Percentiles rank a stretch among this genome's conserved stretches.
phyloP scores from a whole-genome alignment of 192 early-diverging fungal genomes.

The Umbelopsis sp. region DNA sequence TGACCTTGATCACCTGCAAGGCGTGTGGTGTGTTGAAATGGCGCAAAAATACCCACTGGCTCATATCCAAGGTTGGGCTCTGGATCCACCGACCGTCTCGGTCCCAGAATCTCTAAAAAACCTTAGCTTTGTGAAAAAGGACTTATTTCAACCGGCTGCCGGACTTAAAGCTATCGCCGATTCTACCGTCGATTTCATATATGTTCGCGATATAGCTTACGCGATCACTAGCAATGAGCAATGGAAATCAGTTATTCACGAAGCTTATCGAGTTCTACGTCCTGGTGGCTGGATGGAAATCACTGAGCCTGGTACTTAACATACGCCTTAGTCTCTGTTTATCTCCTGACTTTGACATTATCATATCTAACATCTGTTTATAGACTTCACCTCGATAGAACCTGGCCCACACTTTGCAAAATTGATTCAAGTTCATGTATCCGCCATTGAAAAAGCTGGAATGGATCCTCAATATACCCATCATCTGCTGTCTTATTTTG shows the following conservation, averaged over 20 bases:
- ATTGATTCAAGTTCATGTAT: not conserved
- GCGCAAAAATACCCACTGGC: conserved; percentile 29
- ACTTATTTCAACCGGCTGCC: not conserved
- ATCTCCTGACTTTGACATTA: too few relatives aligned
- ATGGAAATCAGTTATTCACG: conserved; percentile 28
- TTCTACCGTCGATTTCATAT: conserved; percentile 22
- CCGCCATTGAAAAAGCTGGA: not conserved
- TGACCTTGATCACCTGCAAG: not conserved
- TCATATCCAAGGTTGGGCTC: conserved; percentile 25
- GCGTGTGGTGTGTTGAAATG: conserved; percentile 36
- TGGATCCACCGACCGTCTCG: not conserved
- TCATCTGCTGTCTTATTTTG: not conserved
- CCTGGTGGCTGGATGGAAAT: conserved; percentile 35
- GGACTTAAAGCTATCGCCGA: conserved; percentile 21
- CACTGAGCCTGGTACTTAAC: conserved; percentile 23
- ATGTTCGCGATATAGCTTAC: conserved; percentile 27
- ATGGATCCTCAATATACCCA: conserved; percentile 5
- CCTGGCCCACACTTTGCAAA: conserved; percentile 2
- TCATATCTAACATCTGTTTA: not conserved
- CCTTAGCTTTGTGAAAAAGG: conserved; percentile 3
- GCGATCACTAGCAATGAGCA: conserved; percentile 10
- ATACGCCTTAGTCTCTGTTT: not conserved
- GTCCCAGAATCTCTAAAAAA: conserved; percentile 3
- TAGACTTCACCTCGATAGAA: not conserved
- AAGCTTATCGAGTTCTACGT: conserved; percentile 32